phyloP scores from a whole-genome alignment of 805 yeast species.

The Starmerella gropengiesseri region DNA sequence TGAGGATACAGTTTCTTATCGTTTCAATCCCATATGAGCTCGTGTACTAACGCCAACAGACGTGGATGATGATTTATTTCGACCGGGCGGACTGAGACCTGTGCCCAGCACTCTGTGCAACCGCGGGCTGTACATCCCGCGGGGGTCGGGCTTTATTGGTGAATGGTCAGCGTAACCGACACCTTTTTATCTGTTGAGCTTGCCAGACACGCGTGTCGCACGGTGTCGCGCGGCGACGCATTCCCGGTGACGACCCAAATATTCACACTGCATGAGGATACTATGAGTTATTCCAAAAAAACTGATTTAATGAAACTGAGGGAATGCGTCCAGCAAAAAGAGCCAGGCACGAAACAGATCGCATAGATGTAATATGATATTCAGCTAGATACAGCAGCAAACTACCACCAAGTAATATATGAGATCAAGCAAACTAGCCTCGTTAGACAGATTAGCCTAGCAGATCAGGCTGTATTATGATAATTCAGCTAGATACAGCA shows the following conservation, averaged over 20 bases:
- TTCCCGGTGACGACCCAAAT: conserved; percentile 28
- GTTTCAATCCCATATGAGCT: conserved; percentile 28
- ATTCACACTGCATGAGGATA: conserved; percentile 32
- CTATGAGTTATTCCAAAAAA: conserved; percentile 25
- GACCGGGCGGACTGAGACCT: conserved; percentile 33
- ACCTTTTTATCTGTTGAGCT: conserved; percentile 5
- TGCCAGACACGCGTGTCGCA: conserved; percentile 1
- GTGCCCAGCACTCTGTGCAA: conserved; percentile 19
- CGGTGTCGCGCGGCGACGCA: not conserved
- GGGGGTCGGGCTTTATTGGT: conserved; percentile 19
- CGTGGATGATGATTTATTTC: conserved; percentile 30
- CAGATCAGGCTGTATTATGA: too few species aligned
- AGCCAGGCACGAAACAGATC: too few species aligned
- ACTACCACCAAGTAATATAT: too few species aligned
- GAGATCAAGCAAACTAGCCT: not conserved
- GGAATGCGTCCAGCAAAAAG: conserved; percentile 1
- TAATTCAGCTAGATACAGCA: too few species aligned
- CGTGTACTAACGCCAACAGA: conserved; percentile 20
- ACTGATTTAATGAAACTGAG: conserved; percentile 34
- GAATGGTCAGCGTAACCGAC: conserved; percentile 26
- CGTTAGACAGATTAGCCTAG: not conserved
- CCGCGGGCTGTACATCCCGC: conserved; percentile 26
- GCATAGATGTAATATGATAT: too few species aligned
- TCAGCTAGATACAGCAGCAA: too few species aligned
- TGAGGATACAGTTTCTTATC: conserved; percentile 21